phyloP scores from a whole-genome alignment of 2,329 filamentous ascomycete species.

The Rutstroemia sp. region DNA sequence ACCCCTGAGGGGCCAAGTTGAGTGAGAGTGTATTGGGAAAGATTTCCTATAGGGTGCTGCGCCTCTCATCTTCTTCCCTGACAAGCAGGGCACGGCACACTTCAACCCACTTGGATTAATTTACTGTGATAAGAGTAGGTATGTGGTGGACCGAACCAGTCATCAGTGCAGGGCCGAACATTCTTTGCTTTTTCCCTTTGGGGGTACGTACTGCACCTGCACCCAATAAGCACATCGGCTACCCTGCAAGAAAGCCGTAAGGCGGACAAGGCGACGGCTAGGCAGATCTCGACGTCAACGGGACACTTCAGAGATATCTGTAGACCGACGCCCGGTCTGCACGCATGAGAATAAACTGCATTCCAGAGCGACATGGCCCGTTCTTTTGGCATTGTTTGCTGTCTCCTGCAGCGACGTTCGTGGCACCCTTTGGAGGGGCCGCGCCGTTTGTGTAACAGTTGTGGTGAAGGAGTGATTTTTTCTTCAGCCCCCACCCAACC shows the following conservation, averaged over 20 bases:
- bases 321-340: background rate
- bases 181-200: background rate
- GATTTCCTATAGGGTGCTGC: background rate
- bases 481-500: background rate
- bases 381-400: background rate
- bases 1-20: background rate
- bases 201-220: background rate
- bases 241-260: background rate
- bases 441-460: background rate
- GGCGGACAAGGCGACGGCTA: slow-evolving; percentile 18
- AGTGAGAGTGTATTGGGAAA: background rate
- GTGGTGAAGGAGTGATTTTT: background rate
- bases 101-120: background rate
- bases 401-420: background rate
- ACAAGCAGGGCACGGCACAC: background rate
- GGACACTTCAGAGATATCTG: background rate
- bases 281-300: slow-evolving; percentile 13
- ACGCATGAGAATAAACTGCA: background rate
- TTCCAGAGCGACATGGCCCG: background rate
- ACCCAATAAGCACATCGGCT: background rate
- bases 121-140: background rate
- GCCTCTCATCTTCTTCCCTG: background rate
- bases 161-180: background rate
- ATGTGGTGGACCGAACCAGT: background rate
- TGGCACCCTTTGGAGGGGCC: background rate